A percentile compares a stretch with the other conserved stretches of the same genome.
Evolutionary conservation across 176 grass and related monocot genomes (phyloP).

Genomic region (Triticum turgidum): DNA sequence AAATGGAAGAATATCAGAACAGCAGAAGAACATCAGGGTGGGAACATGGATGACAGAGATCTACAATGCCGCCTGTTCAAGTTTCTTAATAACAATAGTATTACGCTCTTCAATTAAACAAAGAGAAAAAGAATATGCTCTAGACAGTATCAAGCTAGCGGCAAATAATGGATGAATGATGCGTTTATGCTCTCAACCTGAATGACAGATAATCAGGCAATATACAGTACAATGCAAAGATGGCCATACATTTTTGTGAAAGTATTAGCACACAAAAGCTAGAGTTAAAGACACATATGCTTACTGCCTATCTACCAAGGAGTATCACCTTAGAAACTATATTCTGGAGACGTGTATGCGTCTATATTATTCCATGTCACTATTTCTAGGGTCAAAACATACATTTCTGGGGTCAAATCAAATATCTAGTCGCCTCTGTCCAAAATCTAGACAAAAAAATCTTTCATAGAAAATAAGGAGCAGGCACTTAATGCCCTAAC

Average conservation of each 20-base stretch:
- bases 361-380: constrained; percentile 10
- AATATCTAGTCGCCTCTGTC: not conserved
- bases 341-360: constrained; percentile 2
- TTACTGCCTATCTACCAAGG: not conserved
- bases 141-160: not conserved
- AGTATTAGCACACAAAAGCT: not conserved
- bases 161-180: not conserved
- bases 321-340: constrained; percentile 15
- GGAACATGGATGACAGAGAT: constrained; percentile 12
- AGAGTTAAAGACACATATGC: not conserved
- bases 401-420: not conserved
- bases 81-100: not conserved
- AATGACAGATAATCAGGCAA: not conserved
- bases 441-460: not conserved
- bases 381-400: not conserved
- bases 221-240: not conserved
- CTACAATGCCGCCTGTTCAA: constrained; percentile 5
- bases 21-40: constrained; percentile 6
- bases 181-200: not conserved
- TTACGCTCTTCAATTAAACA: not conserved
- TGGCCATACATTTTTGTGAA: not conserved
- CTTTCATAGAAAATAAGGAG: not conserved
- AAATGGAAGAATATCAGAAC: constrained; percentile 13
- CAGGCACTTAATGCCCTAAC: constrained; percentile 37
- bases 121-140: not conserved